Evolutionary conservation across 768 basidiomycete genomes (phyloP).

Genomic region (Hygrocybe punicea): DNA sequence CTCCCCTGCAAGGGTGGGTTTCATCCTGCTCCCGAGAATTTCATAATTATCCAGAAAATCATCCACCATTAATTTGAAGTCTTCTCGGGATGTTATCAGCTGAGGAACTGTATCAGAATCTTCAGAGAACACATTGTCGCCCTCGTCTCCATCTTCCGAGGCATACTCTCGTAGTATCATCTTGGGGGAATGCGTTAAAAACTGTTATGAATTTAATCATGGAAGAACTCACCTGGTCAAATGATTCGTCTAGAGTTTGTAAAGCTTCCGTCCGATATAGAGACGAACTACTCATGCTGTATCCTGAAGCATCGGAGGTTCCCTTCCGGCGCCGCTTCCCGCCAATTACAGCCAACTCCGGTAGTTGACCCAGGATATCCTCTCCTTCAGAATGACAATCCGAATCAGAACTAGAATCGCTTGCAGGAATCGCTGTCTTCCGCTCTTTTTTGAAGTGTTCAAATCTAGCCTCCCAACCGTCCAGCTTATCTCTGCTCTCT

Average conservation of each 20-base stretch:
- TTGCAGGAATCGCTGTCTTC: conserved; percentile 18
- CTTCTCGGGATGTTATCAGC: conserved; percentile 76
- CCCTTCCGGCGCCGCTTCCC: conserved; percentile 70
- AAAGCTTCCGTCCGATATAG: conserved; percentile 92
- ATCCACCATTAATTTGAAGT: conserved; percentile 88
- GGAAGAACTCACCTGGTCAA: conserved; percentile 70
- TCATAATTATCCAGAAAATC: conserved; percentile 93
- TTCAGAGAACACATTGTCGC: conserved; percentile 38
- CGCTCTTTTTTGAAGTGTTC: conserved; percentile 68
- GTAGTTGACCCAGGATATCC: conserved; percentile 79
- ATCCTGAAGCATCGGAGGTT: conserved; percentile 83
- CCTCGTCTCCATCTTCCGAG: conserved; percentile 44
- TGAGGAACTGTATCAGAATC: conserved; percentile 65
- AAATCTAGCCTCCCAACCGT: conserved; percentile 76
- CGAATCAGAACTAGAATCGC: conserved; percentile 40
- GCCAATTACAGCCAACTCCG: conserved; percentile 71
- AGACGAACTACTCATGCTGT: conserved; percentile 96
- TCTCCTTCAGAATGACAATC: conserved; percentile 62
- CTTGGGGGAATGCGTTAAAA: conserved; percentile 26
- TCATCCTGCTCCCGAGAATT: conserved; percentile 82
- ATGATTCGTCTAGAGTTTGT: conserved; percentile 85
- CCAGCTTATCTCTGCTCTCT: conserved; percentile 27
- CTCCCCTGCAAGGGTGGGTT: conserved; percentile 67
- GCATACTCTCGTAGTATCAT: conserved; percentile 82
- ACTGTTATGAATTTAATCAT: not conserved